Evolutionary conservation across 139 green algal species (phyloP), one percentile per base, ranked within the genome.

Genomic region (Edaphochlamys debaryana): DNA sequence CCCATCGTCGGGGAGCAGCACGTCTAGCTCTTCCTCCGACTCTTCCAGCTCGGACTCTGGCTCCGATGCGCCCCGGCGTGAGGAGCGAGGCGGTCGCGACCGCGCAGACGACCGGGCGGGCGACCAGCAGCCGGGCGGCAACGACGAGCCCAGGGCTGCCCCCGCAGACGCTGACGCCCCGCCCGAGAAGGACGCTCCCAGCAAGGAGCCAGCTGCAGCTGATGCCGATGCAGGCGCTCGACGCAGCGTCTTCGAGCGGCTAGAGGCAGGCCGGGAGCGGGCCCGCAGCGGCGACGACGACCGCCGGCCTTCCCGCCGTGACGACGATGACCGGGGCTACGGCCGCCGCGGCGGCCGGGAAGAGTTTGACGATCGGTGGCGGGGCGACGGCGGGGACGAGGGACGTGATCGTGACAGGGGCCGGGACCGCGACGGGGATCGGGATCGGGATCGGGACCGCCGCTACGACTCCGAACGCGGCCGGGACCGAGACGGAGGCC

Each of bases 221-320:
- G 54, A 25, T 9, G 54, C 54, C 54, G 22, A 63, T 22, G 54
- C 54, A 17, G 54, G 15, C 54, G 54, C 56, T 17, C 54, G 56
- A 3, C 73, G 15, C 17, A 80, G 73, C 29, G 73, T 80, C 37
- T 80, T 80, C 30, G 73, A 69, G 32, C 73, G 69, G 1, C 45
- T 78, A 9, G 69, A 23, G 34, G 64, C 29, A 27, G 29, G 41
- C 48, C 50, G 48, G 7, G n/a, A n/a, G n/a, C n/a, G n/a, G n/a
- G n/a, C n/a, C n/a, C n/a, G n/a, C n/a, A n/a, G n/a, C n/a, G n/a
- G n/a, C n/a, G n/a, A n/a, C n/a, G n/a, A n/a, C n/a, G n/a, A n/a
- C n/a, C n/a, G n/a, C n/a, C n/a, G n/a, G n/a, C n/a, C n/a, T n/a
- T n/a, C n/a, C n/a, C n/a, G 36, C 48, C 30, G 71, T 40, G 71